Percentiles rank a stretch among this genome's conserved stretches.
phyloP scores from a whole-genome alignment of 305 asterid genomes.

The Fraxinus velutina region DNA sequence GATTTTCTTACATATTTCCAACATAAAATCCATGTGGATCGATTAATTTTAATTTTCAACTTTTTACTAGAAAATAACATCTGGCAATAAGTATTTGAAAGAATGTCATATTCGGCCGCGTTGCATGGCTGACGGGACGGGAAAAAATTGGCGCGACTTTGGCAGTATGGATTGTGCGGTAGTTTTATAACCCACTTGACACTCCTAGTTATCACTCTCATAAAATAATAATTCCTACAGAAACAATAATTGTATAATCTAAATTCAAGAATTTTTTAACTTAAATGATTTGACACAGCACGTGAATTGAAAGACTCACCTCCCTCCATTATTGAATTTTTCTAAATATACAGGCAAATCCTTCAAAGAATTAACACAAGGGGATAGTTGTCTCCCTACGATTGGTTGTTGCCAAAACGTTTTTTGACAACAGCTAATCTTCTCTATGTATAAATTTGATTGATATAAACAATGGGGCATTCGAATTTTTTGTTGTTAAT shows the following conservation, averaged over 20 bases:
- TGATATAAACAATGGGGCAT: too few species aligned
- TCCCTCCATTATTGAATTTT: background rate
- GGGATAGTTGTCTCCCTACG: too few species aligned
- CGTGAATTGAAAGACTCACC: background rate
- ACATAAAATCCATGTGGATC: background rate
- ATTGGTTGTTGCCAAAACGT: too few species aligned
- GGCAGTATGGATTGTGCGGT: background rate
- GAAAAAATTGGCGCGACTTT: background rate
- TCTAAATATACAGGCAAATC: too few species aligned
- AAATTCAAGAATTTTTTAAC: background rate
- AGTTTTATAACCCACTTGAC: background rate
- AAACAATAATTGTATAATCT: background rate
- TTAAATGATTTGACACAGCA: background rate
- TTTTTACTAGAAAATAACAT: too few species aligned
- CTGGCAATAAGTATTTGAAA: too few species aligned
- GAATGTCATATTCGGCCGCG: background rate
- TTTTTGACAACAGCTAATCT: too few species aligned
- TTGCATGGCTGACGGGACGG: too few species aligned
- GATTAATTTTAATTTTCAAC: background rate
- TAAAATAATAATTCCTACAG: background rate
- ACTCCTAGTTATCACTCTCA: background rate
- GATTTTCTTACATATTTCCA: too few species aligned
- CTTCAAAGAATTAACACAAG: too few species aligned
- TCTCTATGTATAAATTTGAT: too few species aligned
- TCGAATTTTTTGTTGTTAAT: too few species aligned